Base-by-base conservation (phyloP, 805 yeast species). In the Candida xyloterini region DNA sequence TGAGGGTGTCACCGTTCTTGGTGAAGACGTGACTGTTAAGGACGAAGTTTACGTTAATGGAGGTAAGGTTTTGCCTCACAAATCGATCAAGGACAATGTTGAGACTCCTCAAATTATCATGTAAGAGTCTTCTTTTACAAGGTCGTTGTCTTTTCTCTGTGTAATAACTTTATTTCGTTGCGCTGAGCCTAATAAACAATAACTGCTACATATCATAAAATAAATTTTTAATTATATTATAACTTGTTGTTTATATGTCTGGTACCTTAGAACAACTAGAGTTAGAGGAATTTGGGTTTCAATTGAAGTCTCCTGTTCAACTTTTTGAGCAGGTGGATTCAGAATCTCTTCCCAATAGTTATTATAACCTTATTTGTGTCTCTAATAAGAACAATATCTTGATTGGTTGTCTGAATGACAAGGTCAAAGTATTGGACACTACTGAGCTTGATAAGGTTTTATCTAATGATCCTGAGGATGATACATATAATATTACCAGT, bases 31-130 rank as follows among this genome's bases (percentile, higher is more conserved):
- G 53, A 95, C 90, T 67, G 88, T 93, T 66, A 88, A 91, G 76
- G 97, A 93, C 66, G 99, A 91, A 77, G 79, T 93, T 66, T 93
- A 93, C 78, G 95, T 93, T 60, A 93, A 93, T 71, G 99, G 99
- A 70, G 99, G 97, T 72, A 89, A 93, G 68, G 97, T 93, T 53
- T 81, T 93, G 65, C 99, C 99, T 55, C 99, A 93, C 81, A 93
- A 93, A 78, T 76, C 96, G 48, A 91, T 93, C 68, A 84, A 95
- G 51, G 78, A 89, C 53, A 93, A 93, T 67, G 96, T 93, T 67
- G 98, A 95, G 79, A 81, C 84, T 70, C 98, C 95, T 65, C 84
- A 95, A 60, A 93, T 93, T 76, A 93, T 93, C 72, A 93, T 93
- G 99, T 93, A 77, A 77, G 38, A 18, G 29, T 31, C 23, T 14